Evolutionary conservation across 164 flowering plant genomes (phyloP), one percentile per base, ranked within the genome.

Genomic region (Umbilicus rupestris): DNA sequence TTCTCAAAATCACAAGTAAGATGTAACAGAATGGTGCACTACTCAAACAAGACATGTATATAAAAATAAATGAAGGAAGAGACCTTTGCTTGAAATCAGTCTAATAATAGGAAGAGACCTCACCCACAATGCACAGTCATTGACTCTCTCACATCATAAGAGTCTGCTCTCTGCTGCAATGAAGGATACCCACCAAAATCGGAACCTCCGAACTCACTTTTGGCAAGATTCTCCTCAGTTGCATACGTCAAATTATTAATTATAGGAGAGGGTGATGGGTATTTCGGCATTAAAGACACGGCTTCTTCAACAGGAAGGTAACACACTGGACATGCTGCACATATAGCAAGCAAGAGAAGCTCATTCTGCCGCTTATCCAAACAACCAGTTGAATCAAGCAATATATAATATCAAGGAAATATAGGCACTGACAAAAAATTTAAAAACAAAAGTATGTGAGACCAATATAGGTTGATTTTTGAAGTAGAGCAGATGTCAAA

Each of bases 121-220:
- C 87, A 95, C 99, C 99, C 99, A 71, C 99, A 95, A 57, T 95
- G 91, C 74, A 95, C 89, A 63, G 64, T 82, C 99, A 95, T 92
- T 7, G 97, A 84, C 74, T 92, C 98, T 71, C 81, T 80, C 62
- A 95, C 78, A 72, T 90, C 82, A 76, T 69, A 92, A 50, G 98
- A 90, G 68, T 92, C 85, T 68, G 69, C 78, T 72, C 99, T 84
- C 76, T 87, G 88, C 70, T 73, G 67, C 75, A 95, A 58, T 69
- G 99, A 85, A 73, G 98, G 96, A 80, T 87, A 95, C 71, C 99
- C 99, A 77, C 99, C 99, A 75, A 95, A 95, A 1, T 81, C 88
- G 31, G 99, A 95, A 17, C 92, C 89, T 72, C 92, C 92, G 78
- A 85, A 83, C 71, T 79, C 80, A 31, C 79, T 78, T 78, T 70